Evolutionary conservation across 345 rosid genomes (phyloP).

Genomic region (Kernera saxatilis): DNA sequence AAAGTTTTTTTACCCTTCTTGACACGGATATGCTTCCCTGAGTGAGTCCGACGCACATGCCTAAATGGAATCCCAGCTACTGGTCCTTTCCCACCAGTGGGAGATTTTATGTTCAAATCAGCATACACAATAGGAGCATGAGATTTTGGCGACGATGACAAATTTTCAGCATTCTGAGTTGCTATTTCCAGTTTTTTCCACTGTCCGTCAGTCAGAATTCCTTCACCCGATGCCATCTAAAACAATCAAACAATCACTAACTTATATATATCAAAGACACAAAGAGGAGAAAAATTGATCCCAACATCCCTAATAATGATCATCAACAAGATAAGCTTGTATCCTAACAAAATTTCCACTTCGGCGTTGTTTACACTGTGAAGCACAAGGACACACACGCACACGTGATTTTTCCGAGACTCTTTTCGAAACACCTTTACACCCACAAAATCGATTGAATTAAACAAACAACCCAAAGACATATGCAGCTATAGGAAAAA

Average conservation of each 20-base stretch:
- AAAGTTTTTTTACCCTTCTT: constrained; percentile 61
- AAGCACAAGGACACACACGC: background rate
- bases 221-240: constrained; percentile 77
- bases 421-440: background rate
- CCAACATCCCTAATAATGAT: background rate
- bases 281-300: background rate
- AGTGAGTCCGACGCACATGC: constrained; percentile 81
- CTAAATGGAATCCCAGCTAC: constrained; percentile 59
- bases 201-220: constrained; percentile 75
- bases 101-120: constrained; percentile 68
- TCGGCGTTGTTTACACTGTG: background rate
- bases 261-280: background rate
- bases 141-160: constrained; percentile 82
- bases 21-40: constrained; percentile 70
- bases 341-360: background rate
- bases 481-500: background rate
- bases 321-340: background rate
- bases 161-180: constrained; percentile 43
- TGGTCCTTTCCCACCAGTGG: constrained; percentile 55
- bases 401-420: background rate
- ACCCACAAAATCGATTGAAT: background rate
- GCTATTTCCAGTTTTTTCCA: constrained; percentile 79
- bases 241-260: background rate
- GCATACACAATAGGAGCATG: constrained; percentile 54
- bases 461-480: background rate